Percentiles rank a stretch among this genome's conserved stretches.
Evolutionary conservation across 805 yeast genomes (phyloP).

Genomic region (Priceomyces fermenticarens): DNA sequence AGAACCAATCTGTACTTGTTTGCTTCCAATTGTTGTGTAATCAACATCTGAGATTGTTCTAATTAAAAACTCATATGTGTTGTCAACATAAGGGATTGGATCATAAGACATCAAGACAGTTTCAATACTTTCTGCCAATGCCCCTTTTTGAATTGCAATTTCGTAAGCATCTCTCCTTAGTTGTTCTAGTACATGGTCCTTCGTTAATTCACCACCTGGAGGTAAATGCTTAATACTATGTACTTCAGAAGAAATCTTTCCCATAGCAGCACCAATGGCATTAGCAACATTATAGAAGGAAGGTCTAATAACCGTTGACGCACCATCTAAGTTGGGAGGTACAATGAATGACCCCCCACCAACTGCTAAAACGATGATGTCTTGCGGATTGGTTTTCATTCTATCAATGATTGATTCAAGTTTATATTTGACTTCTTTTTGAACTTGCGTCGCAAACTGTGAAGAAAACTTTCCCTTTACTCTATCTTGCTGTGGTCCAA

Average conservation of each 20-base stretch:
- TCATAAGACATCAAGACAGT: constrained; percentile 22
- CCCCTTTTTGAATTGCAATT: constrained; percentile 22
- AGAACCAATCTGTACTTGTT: neutral
- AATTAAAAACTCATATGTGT: constrained; percentile 31
- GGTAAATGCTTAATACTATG: constrained; percentile 13
- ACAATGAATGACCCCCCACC: constrained; percentile 50
- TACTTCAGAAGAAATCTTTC: constrained; percentile 37
- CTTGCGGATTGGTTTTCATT: constrained; percentile 44
- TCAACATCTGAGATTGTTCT: constrained; percentile 46
- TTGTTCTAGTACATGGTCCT: constrained; percentile 12
- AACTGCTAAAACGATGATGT: constrained; percentile 41
- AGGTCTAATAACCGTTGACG: constrained; percentile 40
- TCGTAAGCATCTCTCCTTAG: constrained; percentile 13
- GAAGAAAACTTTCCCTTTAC: constrained; percentile 15
- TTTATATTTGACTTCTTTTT: constrained; percentile 19
- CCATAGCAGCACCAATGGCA: constrained; percentile 32
- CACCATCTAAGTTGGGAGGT: constrained; percentile 39
- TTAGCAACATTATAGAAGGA: constrained; percentile 44
- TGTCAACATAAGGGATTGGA: constrained; percentile 31
- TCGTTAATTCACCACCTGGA: constrained; percentile 6
- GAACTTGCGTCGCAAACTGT: constrained; percentile 5
- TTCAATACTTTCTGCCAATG: constrained; percentile 13
- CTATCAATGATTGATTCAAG: constrained; percentile 41
- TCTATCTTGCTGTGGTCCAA: constrained; percentile 22
- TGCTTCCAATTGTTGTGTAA: constrained; percentile 17